Evolutionary conservation across 1,284 basidiomycete genomes (phyloP).

Genomic region (Rhodotorula sp.): DNA sequence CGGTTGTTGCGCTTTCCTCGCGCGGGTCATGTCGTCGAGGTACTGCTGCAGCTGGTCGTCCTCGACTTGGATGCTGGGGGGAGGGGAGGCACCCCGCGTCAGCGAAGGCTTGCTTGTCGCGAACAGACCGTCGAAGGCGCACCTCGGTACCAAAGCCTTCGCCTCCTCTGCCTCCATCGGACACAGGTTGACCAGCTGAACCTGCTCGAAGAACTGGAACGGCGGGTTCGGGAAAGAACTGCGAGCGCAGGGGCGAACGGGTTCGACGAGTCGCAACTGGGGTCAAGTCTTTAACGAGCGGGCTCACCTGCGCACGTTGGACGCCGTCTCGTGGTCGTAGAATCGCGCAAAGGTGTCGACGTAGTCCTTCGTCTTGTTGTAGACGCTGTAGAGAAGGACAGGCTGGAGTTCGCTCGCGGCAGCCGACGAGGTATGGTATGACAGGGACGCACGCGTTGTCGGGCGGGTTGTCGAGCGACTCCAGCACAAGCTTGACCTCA

Average conservation of each 20-base stretch:
- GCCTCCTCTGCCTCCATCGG: conserved; percentile 85
- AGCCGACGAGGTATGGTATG: background rate
- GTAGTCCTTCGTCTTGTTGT: conserved; percentile 88
- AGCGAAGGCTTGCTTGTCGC: too few relatives aligned
- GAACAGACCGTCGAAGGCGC: background rate
- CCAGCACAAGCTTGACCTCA: conserved; percentile 83
- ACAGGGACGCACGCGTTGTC: conserved; percentile 6
- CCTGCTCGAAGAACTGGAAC: conserved; percentile 84
- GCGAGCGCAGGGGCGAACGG: conserved; percentile 53
- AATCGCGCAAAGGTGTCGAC: conserved; percentile 88
- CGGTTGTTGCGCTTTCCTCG: conserved; percentile 75
- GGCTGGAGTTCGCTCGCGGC: background rate
- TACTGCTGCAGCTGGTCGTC: conserved; percentile 77
- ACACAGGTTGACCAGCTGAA: conserved; percentile 85
- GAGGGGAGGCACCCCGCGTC: too few relatives aligned
- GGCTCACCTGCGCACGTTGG: conserved; percentile 80
- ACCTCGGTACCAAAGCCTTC: conserved; percentile 78
- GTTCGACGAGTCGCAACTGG: too few relatives aligned
- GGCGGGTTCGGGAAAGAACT: conserved; percentile 67
- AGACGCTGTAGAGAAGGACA: conserved; percentile 62
- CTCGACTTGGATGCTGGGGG: conserved; percentile 58
- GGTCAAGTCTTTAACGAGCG: too few relatives aligned
- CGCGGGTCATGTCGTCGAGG: conserved; percentile 80
- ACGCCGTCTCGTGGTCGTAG: conserved; percentile 77
- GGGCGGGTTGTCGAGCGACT: conserved; percentile 51